Base-by-base conservation (phyloP, 768 basidiomycete species). In the Macrolepiota fuliginosa region DNA sequence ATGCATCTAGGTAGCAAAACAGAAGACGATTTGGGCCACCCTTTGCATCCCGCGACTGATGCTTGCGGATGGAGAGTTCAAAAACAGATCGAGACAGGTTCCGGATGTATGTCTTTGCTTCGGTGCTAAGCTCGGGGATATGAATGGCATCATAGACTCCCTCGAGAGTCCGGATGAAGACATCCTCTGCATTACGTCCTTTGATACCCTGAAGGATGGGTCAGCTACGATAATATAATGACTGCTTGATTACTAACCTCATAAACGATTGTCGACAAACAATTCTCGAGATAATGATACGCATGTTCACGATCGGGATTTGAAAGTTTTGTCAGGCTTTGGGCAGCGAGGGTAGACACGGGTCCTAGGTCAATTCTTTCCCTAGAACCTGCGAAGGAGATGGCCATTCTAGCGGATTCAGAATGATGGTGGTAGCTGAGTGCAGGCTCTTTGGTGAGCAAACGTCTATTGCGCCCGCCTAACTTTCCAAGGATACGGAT, bases 401-500 rank as follows among this genome's bases (percentile, higher is more conserved):
- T 76, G 0, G 82, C 73, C 49, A 92, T 76, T 66, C 83, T 87
- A 1, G 94, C 86, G 1, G 89, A 80, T 36, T 91, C 85, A 0
- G 88, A 87, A 64, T 86, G 83, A 52, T 88, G 79, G 11, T 82
- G 83, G 72, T 88, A 96, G 39, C 83, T 81, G 55, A 99, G 76
- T 22, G 83, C 72, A 0, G 92, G 90, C 53, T 95, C 91, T 64
- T 90, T 89, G 61, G 88, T 85, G 61, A 97, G 77, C 62, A 98
- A 80, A 42, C 91, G 85, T 27, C 97, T 83, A 73, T 98, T 99
- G 53, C 97, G 79, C 1, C 97, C 97, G 6, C 97, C 97, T 3
- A 99, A 78, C 74, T 98, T 99, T 46, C 97, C 97, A 3, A 99
- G 79, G 60, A 99, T 98, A 25, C 97, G 90, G 67, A 97, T 92